Percentiles rank a stretch among this genome's conserved stretches.
These are phyloP conservation scores for Alliaria petiolata DNA, from an alignment of 345 rosid species.

Conservation along the genomic window DNA sequence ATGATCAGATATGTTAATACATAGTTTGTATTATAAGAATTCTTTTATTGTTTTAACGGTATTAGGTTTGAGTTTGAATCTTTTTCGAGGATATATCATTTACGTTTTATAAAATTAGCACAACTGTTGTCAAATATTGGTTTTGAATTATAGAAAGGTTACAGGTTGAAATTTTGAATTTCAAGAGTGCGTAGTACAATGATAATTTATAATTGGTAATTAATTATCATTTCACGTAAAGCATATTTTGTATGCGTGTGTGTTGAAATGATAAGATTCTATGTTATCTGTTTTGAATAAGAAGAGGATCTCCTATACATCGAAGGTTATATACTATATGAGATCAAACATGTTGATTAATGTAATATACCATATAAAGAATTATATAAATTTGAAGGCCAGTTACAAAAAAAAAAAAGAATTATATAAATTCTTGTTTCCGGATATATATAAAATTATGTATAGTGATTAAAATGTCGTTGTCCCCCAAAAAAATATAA, in stretches of 20 bases:
- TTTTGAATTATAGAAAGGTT: not conserved
- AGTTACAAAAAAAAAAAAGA: too few relatives aligned
- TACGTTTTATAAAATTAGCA: not conserved
- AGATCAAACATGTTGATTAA: slow-evolving; percentile 10
- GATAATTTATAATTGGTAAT: not conserved
- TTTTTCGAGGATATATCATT: not conserved
- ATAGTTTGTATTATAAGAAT: not conserved
- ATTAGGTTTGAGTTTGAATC: not conserved
- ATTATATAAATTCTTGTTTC: not conserved
- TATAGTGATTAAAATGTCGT: slow-evolving; percentile 5
- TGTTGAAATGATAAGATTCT: slow-evolving; percentile 10
- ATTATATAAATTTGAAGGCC: too few relatives aligned
- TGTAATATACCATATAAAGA: slow-evolving; percentile 1
- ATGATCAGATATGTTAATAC: not conserved
- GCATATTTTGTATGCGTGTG: slow-evolving; percentile 26
- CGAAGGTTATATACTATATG: slow-evolving; percentile 1
- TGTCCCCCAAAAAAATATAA: slow-evolving; percentile 3
- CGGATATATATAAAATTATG: not conserved
- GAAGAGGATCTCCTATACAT: slow-evolving; percentile 10
- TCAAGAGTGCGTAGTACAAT: not conserved
- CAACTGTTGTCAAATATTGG: not conserved
- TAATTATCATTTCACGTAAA: slow-evolving; percentile 7
- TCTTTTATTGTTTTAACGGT: not conserved
- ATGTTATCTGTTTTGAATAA: slow-evolving; percentile 11
- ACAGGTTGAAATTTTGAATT: not conserved